A percentile compares a stretch with the other conserved stretches of the same genome.
Conservation (phyloP, 768 basidiomycete genomes). For the Lactifluus piperatus region DNA sequence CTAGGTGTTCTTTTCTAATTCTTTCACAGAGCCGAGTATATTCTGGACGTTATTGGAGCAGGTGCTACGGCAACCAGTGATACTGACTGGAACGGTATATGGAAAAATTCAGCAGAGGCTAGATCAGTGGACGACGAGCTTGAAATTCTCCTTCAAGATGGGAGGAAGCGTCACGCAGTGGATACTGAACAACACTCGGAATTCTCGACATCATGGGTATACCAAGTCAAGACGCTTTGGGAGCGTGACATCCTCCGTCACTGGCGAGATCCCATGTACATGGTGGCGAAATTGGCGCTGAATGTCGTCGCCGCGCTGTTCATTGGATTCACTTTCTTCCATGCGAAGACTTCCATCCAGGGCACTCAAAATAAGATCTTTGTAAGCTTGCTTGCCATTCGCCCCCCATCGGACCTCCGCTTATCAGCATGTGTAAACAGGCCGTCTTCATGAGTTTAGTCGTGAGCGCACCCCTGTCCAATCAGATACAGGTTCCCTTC, state of each 20-base stretch:
- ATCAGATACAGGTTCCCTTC: slow-evolving; percentile 37
- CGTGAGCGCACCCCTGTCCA: slow-evolving; percentile 29
- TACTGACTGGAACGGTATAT: slow-evolving; percentile 43
- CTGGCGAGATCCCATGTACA: slow-evolving; percentile 36
- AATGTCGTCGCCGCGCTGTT: slow-evolving; percentile 30
- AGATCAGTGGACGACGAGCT: slow-evolving; percentile 33
- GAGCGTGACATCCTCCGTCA: slow-evolving; percentile 26
- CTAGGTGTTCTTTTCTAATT: background rate
- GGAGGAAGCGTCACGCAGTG: slow-evolving; percentile 24
- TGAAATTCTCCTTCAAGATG: slow-evolving; percentile 35
- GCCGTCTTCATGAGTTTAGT: slow-evolving; percentile 30
- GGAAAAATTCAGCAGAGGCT: slow-evolving; percentile 39
- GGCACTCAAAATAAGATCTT: slow-evolving; percentile 38
- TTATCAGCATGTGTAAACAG: slow-evolving; percentile 11
- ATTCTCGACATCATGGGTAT: slow-evolving; percentile 34
- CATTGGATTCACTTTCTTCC: slow-evolving; percentile 38
- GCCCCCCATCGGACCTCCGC: background rate
- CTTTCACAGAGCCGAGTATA: slow-evolving; percentile 34
- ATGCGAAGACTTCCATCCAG: slow-evolving; percentile 29
- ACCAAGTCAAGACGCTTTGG: slow-evolving; percentile 29
- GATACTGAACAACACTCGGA: slow-evolving; percentile 23
- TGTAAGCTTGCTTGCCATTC: slow-evolving; percentile 21
- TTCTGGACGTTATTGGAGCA: slow-evolving; percentile 48
- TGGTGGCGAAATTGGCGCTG: slow-evolving; percentile 33
- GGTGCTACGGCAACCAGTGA: slow-evolving; percentile 38